Percentiles rank a stretch among this genome's conserved stretches.
Evolutionary conservation across 768 basidiomycete species (phyloP).

Genomic region (Leccinum boreale): DNA sequence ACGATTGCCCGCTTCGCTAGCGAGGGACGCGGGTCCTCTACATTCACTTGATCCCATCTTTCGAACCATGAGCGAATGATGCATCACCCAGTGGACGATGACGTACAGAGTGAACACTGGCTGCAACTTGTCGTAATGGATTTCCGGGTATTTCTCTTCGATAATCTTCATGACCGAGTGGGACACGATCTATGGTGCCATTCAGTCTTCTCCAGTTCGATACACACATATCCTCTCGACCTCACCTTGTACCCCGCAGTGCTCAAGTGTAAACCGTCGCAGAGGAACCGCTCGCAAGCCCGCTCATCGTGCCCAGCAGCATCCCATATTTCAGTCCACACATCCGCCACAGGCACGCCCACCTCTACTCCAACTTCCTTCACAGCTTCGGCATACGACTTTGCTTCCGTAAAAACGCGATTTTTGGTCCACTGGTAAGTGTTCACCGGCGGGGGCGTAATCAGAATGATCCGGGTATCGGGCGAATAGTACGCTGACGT

Average conservation of each 20-base stretch:
- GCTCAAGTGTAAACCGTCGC: constrained; percentile 82
- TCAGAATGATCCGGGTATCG: constrained; percentile 69
- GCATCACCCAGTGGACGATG: neutral
- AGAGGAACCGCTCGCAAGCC: constrained; percentile 49
- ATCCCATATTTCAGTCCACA: constrained; percentile 71
- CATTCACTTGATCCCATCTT: neutral
- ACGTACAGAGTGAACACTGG: constrained; percentile 40
- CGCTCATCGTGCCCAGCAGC: constrained; percentile 59
- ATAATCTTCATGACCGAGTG: constrained; percentile 61
- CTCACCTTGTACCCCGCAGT: constrained; percentile 68
- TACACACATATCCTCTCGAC: neutral
- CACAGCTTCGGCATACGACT: constrained; percentile 68
- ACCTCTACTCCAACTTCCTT: constrained; percentile 53
- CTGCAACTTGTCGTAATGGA: constrained; percentile 61
- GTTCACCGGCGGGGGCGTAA: constrained; percentile 84
- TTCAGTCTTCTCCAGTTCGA: constrained; percentile 2
- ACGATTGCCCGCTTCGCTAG: neutral
- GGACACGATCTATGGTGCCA: constrained; percentile 54
- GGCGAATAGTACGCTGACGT: constrained; percentile 68
- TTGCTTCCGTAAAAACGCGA: constrained; percentile 63
- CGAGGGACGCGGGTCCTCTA: neutral
- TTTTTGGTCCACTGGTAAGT: constrained; percentile 45
- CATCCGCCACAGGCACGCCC: constrained; percentile 63
- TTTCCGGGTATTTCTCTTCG: constrained; percentile 55
- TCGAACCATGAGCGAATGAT: neutral